Percentiles rank a stretch among this genome's conserved stretches.
These are phyloP conservation scores for Penstemon barbatus DNA, from an alignment of 257 asterid species.

Conservation along the genomic window DNA sequence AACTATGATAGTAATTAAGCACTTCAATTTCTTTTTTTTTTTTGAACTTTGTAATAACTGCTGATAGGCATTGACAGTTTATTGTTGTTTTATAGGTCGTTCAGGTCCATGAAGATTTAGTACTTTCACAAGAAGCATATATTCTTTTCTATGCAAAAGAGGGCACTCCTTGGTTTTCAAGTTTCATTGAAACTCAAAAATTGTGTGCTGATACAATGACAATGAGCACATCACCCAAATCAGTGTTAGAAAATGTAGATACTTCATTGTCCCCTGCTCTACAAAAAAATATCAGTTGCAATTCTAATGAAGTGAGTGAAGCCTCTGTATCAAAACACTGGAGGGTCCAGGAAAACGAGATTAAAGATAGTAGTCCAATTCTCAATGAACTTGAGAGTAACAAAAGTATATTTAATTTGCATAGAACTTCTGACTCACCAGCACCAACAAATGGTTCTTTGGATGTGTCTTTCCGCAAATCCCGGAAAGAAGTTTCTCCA, in stretches of 20 bases:
- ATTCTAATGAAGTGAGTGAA: slow-evolving; percentile 34
- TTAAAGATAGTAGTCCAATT: slow-evolving; percentile 22
- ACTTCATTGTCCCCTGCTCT: slow-evolving; percentile 32
- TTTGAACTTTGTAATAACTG: background rate
- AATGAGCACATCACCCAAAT: slow-evolving; percentile 69
- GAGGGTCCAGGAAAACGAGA: slow-evolving; percentile 25
- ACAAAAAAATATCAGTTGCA: slow-evolving; percentile 17
- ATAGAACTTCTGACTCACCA: slow-evolving; percentile 23
- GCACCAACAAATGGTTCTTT: slow-evolving; percentile 30
- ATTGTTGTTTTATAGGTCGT: slow-evolving; percentile 46
- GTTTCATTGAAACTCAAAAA: slow-evolving; percentile 53
- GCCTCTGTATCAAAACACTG: slow-evolving; percentile 29
- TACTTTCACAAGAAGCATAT: slow-evolving; percentile 84
- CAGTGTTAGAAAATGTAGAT: slow-evolving; percentile 62
- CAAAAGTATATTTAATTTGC: slow-evolving; percentile 24
- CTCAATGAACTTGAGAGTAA: slow-evolving; percentile 28
- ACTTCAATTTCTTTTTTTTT: background rate
- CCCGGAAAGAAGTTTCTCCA: slow-evolving; percentile 33
- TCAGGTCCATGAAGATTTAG: slow-evolving; percentile 59
- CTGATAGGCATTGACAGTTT: slow-evolving; percentile 12
- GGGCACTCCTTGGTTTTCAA: slow-evolving; percentile 71
- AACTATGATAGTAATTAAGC: background rate
- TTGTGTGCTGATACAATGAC: slow-evolving; percentile 32
- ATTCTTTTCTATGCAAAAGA: slow-evolving; percentile 77
- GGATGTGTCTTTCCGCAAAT: slow-evolving; percentile 26